Evolutionary conservation across 2,329 filamentous ascomycete species (phyloP), one percentile per base, ranked within the genome.

Genomic region (Fusarium pseudocircinatum): DNA sequence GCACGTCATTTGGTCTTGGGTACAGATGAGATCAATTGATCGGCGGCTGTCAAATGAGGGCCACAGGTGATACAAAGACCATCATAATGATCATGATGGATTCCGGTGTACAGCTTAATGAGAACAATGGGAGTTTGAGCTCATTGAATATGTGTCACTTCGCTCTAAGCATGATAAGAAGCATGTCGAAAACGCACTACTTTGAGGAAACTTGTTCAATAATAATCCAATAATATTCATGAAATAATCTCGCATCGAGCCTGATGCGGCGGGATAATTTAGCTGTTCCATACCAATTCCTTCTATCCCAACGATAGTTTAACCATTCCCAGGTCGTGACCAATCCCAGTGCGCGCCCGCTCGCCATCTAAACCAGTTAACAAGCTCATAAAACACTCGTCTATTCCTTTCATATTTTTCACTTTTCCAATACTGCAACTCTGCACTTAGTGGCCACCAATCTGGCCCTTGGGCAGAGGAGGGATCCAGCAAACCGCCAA

Each of bases 401-500:
- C 6, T 49, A 60, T 43, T n/a, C 32, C 36, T 34, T 44, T 50
- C 30, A 10, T 34, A 8, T 52, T 30, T 30, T 40, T 43, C 24
- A 22, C 39, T 36, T 34, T 39, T 36, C n/a, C 22, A 34, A 32
- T 22, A 24, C 32, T 60, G 28, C n/a, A 36, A 15, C 22, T 44
- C 37, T 39, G 28, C 26, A 16, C 66, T 76, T 67, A 80, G 40
- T 73, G 76, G 6, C 78, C 79, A 9, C 81, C 80, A 50, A 81
- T 60, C 68, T 82, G 80, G 11, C 85, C 86, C 78, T 84, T 87
- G 1, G 89, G 88, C 72, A 91, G 79, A 0, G 89, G 89, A 32
- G 81, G 80, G 14, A 89, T 85, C 87, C 86, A 88, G 65, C 81
- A 82, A 9, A 96, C 87, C 10, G 85, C 83, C 53, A 95, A 43